A percentile compares a stretch with the other conserved stretches of the same genome.
phyloP scores from a whole-genome alignment of 164 flowering plant species.

The Piper longum region DNA sequence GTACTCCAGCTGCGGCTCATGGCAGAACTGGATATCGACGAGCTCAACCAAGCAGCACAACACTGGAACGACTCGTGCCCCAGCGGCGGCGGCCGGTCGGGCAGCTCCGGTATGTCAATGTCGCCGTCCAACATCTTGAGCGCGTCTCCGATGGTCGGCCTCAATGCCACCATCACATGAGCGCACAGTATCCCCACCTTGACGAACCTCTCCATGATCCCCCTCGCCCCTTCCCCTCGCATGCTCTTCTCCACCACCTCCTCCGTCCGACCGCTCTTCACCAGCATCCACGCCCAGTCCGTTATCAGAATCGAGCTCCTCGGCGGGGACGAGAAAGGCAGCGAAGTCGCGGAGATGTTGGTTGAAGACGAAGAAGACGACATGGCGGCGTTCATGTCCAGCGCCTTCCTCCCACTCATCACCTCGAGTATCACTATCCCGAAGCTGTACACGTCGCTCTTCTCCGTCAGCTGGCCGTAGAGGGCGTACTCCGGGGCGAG shows the following conservation, averaged over 20 bases:
- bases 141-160: conserved; percentile 64
- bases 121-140: conserved; percentile 84
- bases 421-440: conserved; percentile 25
- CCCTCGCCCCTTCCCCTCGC: conserved; percentile 31
- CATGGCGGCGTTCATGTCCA: conserved; percentile 2
- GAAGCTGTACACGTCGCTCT: conserved; percentile 15
- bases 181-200: conserved; percentile 73
- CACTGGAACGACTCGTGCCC: too few relatives aligned
- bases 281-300: conserved; percentile 77
- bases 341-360: not conserved
- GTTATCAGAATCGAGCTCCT: conserved; percentile 38
- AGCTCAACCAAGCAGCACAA: too few relatives aligned
- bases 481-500: conserved; percentile 44
- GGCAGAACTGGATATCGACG: too few relatives aligned
- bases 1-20: not conserved
- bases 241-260: conserved; percentile 40
- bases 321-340: not conserved
- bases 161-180: conserved; percentile 77
- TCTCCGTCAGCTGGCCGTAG: conserved; percentile 23
- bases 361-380: not conserved
- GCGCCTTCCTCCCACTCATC: conserved; percentile 17
- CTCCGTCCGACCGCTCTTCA: conserved; percentile 39
- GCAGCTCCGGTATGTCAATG: conserved; percentile 60
- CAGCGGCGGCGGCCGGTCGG: conserved; percentile 26
- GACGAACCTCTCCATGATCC: conserved; percentile 58